Evolutionary conservation across 352 stramenopile species (phyloP), one percentile per base, ranked within the genome.

Genomic region (Aphanomyces stellatus): DNA sequence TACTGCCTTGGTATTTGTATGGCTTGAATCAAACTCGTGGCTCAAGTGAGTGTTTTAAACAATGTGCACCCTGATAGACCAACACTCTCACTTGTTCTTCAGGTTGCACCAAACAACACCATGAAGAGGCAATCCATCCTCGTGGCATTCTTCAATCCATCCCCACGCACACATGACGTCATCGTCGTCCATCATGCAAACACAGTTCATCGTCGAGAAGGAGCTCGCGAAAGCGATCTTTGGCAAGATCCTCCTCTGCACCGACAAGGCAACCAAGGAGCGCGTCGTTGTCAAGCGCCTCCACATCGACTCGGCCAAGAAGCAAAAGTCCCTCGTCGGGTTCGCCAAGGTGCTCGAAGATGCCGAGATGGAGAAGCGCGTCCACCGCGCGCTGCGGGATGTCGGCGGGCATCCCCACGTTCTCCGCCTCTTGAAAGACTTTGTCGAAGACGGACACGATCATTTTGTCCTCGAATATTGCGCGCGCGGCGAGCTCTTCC

Each of bases 401-500:
- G 49, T 24, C 1, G 74, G 76, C 6, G 76, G 74, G 15, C 79
- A 87, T 63, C 53, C 72, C 3, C 70, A 90, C 59, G 33, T 88
- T 28, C 72, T 85, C 4, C 51, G 74, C 37, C 80, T 85, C 49
- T 51, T 73, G 17, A 71, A 81, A 61, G 73, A 82, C 51, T 79
- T 88, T 51, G 69, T 78, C n/a, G 62, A 76, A 10, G 68, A 72
- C 33, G 55, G 77, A 25, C 74, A 55, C 53, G 69, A 85, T 7
- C 85, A 76, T 51, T 79, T 85, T 24, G 74, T 85, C n/a, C 66
- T 80, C 2, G 77, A 85, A 37, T 57, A 67, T 53, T 67, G 60
- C 31, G 15, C 33, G 17, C 28, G 34, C 49, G 60, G 60, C 49
- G 60, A 67, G 28, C 28, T 67, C 13, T 67, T 49, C 43, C 13